phyloP scores from a whole-genome alignment of 495 filamentous ascomycete genomes.

The Neurospora terricola region DNA sequence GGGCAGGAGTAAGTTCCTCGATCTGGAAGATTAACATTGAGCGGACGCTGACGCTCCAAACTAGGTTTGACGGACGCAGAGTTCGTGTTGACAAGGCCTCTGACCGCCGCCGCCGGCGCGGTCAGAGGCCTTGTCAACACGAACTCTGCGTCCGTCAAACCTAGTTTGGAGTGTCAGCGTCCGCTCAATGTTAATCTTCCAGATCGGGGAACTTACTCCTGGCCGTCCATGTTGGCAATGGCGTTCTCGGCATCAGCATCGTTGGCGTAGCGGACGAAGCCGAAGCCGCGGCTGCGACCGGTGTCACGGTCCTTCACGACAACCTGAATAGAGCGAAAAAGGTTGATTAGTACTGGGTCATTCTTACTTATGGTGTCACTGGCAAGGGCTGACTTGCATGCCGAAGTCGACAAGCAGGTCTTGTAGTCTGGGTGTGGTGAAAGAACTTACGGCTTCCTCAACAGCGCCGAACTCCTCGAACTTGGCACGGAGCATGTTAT shows the following conservation, averaged over 20 bases:
- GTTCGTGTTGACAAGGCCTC: slow-evolving; percentile 97
- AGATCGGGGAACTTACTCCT: slow-evolving; percentile 55
- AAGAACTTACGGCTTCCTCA: slow-evolving; percentile 80
- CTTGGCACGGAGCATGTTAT: slow-evolving; percentile 66
- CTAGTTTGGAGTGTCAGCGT: slow-evolving; percentile 34
- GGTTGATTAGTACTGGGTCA: not conserved
- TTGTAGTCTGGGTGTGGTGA: not conserved
- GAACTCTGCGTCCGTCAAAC: slow-evolving; percentile 92
- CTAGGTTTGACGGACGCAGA: slow-evolving; percentile 86
- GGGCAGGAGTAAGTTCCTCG: slow-evolving; percentile 62
- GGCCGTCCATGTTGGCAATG: slow-evolving; percentile 80
- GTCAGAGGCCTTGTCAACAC: slow-evolving; percentile 93
- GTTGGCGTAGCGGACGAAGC: slow-evolving; percentile 80
- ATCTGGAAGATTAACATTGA: slow-evolving; percentile 1
- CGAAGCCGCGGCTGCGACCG: slow-evolving; percentile 90
- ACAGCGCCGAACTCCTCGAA: slow-evolving; percentile 83
- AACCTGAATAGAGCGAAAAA: slow-evolving; percentile 46
- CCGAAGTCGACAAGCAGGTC: not conserved
- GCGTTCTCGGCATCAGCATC: slow-evolving; percentile 79
- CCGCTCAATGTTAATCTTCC: slow-evolving; percentile 2
- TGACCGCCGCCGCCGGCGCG: slow-evolving; percentile 47
- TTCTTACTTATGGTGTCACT: not conserved
- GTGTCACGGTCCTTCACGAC: slow-evolving; percentile 98
- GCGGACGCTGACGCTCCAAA: slow-evolving; percentile 6
- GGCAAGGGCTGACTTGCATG: not conserved